phyloP scores from a whole-genome alignment of 345 rosid species.

The Reutealis trisperma region DNA sequence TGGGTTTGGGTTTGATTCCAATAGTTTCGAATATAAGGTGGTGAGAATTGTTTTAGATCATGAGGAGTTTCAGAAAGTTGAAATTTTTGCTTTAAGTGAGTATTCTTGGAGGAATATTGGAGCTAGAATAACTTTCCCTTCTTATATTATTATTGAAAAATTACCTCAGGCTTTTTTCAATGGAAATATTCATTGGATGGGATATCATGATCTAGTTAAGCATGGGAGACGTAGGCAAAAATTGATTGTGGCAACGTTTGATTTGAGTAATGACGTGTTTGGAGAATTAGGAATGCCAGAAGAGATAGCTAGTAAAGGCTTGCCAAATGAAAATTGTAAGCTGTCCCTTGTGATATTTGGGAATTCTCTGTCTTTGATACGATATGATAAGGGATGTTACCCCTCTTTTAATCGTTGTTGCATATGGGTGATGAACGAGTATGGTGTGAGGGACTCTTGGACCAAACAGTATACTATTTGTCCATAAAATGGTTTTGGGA shows the following conservation, averaged over 20 bases:
- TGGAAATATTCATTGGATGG: slow-evolving; percentile 18
- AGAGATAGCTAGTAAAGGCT: background rate
- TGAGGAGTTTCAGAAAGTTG: background rate
- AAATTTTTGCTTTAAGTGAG: slow-evolving; percentile 4
- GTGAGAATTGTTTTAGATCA: background rate
- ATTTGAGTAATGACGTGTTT: slow-evolving; percentile 5
- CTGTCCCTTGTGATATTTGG: background rate
- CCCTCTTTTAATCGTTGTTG: background rate
- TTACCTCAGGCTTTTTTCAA: slow-evolving; percentile 12
- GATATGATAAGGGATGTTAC: background rate
- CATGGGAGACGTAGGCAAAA: background rate
- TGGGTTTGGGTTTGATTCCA: slow-evolving; percentile 18
- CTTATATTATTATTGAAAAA: background rate
- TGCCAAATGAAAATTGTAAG: background rate
- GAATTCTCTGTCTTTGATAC: background rate
- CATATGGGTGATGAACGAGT: slow-evolving; percentile 20
- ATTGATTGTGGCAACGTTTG: background rate
- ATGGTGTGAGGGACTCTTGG: slow-evolving; percentile 14
- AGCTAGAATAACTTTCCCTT: background rate
- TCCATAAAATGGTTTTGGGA: background rate
- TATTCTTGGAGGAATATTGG: slow-evolving; percentile 9
- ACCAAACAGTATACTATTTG: background rate
- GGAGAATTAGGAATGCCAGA: slow-evolving; percentile 5
- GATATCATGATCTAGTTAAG: background rate
- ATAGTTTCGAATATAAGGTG: slow-evolving; percentile 10